Evolutionary conservation across 73 alveolate species (phyloP).

Genomic region (Paramecium caudatum): DNA sequence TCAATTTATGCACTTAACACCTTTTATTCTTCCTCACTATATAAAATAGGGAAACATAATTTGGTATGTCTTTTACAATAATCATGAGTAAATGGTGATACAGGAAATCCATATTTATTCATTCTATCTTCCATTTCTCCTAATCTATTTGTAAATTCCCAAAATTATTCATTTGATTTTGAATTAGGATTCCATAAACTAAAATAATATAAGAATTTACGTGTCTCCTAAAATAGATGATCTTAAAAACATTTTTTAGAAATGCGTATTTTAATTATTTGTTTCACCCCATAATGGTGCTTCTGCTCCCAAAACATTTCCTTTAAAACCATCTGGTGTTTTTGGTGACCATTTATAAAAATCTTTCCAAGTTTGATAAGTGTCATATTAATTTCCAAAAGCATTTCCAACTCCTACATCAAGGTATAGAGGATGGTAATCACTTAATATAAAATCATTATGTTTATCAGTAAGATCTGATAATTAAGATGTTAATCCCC

Average conservation of each 20-base stretch:
- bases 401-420: conserved; percentile 76
- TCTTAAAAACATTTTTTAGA: conserved; percentile 64
- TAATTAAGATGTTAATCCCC: conserved; percentile 72
- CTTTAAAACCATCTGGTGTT: conserved; percentile 64
- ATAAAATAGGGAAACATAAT: conserved; percentile 51
- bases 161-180: conserved; percentile 15
- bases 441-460: conserved; percentile 62
- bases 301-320: conserved; percentile 71
- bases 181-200: conserved; percentile 71
- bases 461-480: not conserved
- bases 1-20: not conserved
- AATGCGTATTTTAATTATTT: conserved; percentile 66
- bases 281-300: conserved; percentile 77
- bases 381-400: conserved; percentile 65
- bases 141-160: conserved; percentile 16
- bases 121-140: conserved; percentile 59
- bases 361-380: conserved; percentile 72
- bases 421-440: conserved; percentile 53
- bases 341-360: conserved; percentile 66
- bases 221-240: conserved; percentile 65
- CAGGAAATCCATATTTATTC: conserved; percentile 45
- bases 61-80: conserved; percentile 35
- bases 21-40: not conserved
- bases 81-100: conserved; percentile 51
- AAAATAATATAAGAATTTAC: not conserved